Conservation (phyloP, 2,329 filamentous ascomycete genomes). For the Cladosporium sp. region DNA sequence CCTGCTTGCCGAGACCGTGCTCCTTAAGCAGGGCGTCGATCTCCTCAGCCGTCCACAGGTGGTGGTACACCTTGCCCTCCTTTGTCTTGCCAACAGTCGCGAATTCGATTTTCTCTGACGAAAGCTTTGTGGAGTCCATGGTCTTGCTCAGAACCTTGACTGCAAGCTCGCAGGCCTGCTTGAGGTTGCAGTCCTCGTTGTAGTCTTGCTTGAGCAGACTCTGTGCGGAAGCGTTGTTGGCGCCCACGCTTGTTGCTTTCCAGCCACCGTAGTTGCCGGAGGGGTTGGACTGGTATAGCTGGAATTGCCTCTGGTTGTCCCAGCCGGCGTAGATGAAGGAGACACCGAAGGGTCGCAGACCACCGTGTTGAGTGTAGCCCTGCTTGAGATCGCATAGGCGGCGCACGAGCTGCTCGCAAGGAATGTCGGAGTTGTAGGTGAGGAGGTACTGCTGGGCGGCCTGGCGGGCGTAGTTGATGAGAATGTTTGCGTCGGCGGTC, state of each 20-base stretch:
- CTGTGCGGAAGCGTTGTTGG: constrained; percentile 97
- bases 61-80: constrained; percentile 95
- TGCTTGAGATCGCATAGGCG: constrained; percentile 97
- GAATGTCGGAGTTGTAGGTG: constrained; percentile 99
- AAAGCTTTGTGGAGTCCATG: constrained; percentile 98
- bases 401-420: constrained; percentile 96
- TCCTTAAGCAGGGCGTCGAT: constrained; percentile 92
- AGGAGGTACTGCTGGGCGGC: constrained; percentile 95
- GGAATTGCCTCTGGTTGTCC: constrained; percentile 94
- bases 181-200: constrained; percentile 94
- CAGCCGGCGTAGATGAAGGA: constrained; percentile 99
- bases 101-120: constrained; percentile 99
- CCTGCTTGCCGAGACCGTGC: constrained; percentile 88
- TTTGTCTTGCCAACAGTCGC: constrained; percentile 95
- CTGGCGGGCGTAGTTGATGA: constrained; percentile 99
- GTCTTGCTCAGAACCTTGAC: constrained; percentile 99
- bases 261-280: constrained; percentile 98
- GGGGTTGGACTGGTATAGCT: constrained; percentile 98
- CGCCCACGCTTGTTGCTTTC: constrained; percentile 97
- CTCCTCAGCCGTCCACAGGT: constrained; percentile 95
- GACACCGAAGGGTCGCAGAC: constrained; percentile 95
- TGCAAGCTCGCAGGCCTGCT: constrained; percentile 94
- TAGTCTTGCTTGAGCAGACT: constrained; percentile 98
- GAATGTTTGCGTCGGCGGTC: constrained; percentile 99
- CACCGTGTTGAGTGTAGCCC: constrained; percentile 98